These are phyloP conservation scores for Tylopilus sp. DNA, from an alignment of 1,284 basidiomycete genomes.

Conservation along the genomic window DNA sequence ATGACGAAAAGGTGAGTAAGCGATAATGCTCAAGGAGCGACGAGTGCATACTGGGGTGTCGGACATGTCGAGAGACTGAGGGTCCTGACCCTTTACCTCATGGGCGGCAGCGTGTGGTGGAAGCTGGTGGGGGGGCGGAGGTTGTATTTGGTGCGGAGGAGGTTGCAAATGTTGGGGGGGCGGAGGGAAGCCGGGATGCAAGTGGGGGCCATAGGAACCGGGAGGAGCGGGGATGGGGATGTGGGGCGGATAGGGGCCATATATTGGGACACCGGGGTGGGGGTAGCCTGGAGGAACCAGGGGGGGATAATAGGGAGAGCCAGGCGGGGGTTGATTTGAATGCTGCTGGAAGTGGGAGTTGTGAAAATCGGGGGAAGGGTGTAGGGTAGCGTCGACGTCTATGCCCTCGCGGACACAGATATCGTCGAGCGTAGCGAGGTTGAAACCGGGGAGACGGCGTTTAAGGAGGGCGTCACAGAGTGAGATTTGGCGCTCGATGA, in stretches of 20 bases:
- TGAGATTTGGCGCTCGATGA: conserved; percentile 68
- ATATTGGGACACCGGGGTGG: conserved; percentile 39
- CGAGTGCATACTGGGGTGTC: conserved; percentile 49
- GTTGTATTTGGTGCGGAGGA: conserved; percentile 35
- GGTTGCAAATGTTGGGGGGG: conserved; percentile 34
- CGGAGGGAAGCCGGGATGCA: conserved; percentile 53
- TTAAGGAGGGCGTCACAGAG: conserved; percentile 74
- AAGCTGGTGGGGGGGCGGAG: conserved; percentile 31
- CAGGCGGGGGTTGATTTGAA: conserved; percentile 33
- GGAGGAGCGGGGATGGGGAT: conserved; percentile 49
- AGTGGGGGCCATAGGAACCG: conserved; percentile 47
- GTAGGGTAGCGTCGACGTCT: conserved; percentile 41
- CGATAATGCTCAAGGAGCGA: not conserved
- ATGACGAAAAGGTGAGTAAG: conserved; percentile 7
- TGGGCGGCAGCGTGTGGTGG: conserved; percentile 28
- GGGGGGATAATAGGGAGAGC: conserved; percentile 38
- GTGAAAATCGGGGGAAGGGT: conserved; percentile 28
- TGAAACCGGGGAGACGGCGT: conserved; percentile 62
- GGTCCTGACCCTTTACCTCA: conserved; percentile 68
- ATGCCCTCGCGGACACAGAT: conserved; percentile 63
- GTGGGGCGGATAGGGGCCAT: conserved; percentile 44
- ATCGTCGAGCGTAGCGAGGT: conserved; percentile 61
- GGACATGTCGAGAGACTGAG: conserved; percentile 71
- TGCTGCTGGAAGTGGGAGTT: conserved; percentile 30
- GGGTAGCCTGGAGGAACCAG: conserved; percentile 47